A percentile compares a stretch with the other conserved stretches of the same genome.
These are phyloP conservation scores for Nakazawaea holstii DNA, from an alignment of 805 yeast species.

Conservation along the genomic window DNA sequence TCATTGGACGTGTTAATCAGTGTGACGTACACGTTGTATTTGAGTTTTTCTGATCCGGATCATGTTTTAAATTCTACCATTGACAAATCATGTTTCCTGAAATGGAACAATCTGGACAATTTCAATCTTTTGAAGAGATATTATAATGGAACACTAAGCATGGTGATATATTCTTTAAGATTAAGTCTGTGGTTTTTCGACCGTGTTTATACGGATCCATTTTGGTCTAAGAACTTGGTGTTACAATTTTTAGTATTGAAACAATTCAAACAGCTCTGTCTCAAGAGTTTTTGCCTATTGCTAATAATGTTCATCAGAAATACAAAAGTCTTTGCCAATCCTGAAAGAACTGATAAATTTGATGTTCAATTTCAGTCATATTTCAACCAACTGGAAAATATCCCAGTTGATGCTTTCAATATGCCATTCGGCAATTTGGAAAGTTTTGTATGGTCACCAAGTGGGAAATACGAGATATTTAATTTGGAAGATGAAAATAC, in stretches of 20 bases:
- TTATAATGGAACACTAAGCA: conserved; percentile 1
- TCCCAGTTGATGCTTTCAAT: conserved; percentile 1
- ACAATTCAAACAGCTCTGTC: conserved; percentile 3
- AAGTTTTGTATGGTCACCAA: neutral
- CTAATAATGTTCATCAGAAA: conserved; percentile 3
- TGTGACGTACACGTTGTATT: neutral
- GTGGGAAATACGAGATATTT: neutral
- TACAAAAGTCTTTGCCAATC: neutral
- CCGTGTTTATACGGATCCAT: conserved; percentile 2
- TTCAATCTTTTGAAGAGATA: conserved; percentile 5
- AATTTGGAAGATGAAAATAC: conserved; percentile 5
- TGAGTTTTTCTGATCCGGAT: conserved; percentile 2
- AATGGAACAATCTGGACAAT: neutral
- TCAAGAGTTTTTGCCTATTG: conserved; percentile 3
- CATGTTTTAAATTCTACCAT: conserved; percentile 7
- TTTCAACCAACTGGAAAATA: conserved; percentile 1
- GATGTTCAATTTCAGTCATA: neutral
- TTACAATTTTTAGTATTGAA: conserved; percentile 2
- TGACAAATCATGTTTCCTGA: neutral
- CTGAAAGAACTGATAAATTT: neutral
- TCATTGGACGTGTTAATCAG: conserved; percentile 4
- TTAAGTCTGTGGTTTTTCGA: neutral
- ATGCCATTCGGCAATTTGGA: conserved; percentile 8
- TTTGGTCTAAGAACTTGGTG: conserved; percentile 1
- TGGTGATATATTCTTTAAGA: conserved; percentile 1